Base-by-base conservation (phyloP, 345 rosid species). In the Kernera saxatilis region DNA sequence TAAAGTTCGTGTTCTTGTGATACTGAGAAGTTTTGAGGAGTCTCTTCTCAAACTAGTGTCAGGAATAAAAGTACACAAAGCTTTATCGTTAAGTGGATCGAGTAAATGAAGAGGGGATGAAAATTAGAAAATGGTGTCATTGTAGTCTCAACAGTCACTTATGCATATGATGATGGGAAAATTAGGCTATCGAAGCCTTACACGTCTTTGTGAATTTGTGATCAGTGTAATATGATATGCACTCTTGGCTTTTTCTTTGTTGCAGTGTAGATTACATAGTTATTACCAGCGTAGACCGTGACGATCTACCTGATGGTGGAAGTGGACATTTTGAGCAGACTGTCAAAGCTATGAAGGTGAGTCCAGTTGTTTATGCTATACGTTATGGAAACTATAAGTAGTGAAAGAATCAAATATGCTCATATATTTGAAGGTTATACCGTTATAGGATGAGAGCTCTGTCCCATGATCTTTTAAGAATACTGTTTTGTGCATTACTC, bases 261-360 rank as follows among this genome's bases (percentile, higher is more conserved):
- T 77, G 68, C 65, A 94, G 96, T 71, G 99, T 95, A 82, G 99
- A 95, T 67, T 95, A 92, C 71, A 95, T 95, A 70, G 99, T 95
- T 75, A 67, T 95, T 12, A 95, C 99, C 11, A 95, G 99, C 55
- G 99, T 95, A 14, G 99, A 95, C 72, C 97, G 99, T 70, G 97
- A 95, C 43, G 99, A 95, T 84, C 44, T 95, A 35, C 97, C 92
- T 64, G 98, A 95, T 82, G 98, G 99, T 18, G 98, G 99, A 67
- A 95, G 99, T 77, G 96, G 89, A 39, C 99, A 95, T 88, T 95
- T 92, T 90, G 92, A 93, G 13, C 81, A 72, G 85, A 95, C 99
- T 55, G 99, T 92, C 26, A 73, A 81, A 76, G 93, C 94, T 33
- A 87, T 88, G 86, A 95, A 95, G 93, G 99, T 94, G 5, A 59